Conservation (phyloP, 2,329 filamentous ascomycete species). For the Pyrenophora graminea region DNA sequence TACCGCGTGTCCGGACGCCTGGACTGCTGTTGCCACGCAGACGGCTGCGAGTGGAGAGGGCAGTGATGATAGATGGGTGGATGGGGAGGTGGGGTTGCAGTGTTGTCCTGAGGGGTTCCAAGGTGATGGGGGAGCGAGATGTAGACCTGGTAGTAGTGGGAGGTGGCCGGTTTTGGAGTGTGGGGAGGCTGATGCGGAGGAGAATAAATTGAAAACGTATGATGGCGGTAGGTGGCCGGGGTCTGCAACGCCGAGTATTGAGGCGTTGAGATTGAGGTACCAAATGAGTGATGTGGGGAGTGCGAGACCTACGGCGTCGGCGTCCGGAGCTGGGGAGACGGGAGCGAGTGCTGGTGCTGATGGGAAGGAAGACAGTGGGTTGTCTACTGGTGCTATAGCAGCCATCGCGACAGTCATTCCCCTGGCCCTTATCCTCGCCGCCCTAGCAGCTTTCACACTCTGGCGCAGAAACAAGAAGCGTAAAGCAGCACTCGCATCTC, state of each 20-base stretch:
- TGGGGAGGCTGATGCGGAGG: conserved; percentile 30
- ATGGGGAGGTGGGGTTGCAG: conserved; percentile 27
- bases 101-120: conserved; percentile 31
- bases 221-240: conserved; percentile 17
- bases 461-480: conserved; percentile 22
- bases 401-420: conserved; percentile 90
- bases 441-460: conserved; percentile 19
- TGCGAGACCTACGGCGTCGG: conserved; percentile 2
- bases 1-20: conserved; percentile 27
- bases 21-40: conserved; percentile 27
- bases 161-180: conserved; percentile 19
- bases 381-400: conserved; percentile 70
- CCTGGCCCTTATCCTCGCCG: conserved; percentile 70
- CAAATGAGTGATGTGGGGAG: conserved; percentile 15
- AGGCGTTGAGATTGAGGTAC: conserved; percentile 23
- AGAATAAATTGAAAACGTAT: conserved; percentile 21
- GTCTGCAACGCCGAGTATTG: conserved; percentile 13
- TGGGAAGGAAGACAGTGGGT: conserved; percentile 38
- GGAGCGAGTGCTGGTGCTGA: conserved; percentile 38
- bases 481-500: conserved; percentile 4
- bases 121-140: conserved; percentile 15
- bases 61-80: conserved; percentile 17
- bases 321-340: not conserved
- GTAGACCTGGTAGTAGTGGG: conserved; percentile 17
- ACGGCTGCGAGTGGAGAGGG: conserved; percentile 11